Base-by-base conservation (phyloP, 2,329 filamentous ascomycete genomes). In the Epichloe hybrida region DNA sequence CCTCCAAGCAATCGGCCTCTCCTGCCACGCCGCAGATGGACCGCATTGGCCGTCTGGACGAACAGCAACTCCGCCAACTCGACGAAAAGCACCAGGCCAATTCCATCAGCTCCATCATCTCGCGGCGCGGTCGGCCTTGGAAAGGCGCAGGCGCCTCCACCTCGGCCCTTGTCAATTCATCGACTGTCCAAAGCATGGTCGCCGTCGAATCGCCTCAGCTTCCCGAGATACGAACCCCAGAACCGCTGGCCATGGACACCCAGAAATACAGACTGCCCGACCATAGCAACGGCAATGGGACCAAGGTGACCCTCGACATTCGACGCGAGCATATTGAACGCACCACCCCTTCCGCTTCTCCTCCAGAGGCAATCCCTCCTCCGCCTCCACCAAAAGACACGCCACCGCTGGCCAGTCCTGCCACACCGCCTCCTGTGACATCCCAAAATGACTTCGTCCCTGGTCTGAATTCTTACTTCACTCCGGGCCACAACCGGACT, bases 241-340 rank as follows among this genome's bases (percentile, higher is more conserved):
- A 73, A 49, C 72, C 73, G 52, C 60, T 80, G 65, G 76, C 77
- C 56, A 81, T 84, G 75, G 84, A 88, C 67, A 83, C 79, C 51
- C 77, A 84, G 62, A 88, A 88, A 66, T 88, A 87, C 63, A 77
- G 81, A 43, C 69, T 88, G 63, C 83, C 84, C 51, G 84, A 88
- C 65, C 78, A 83, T 62, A 77, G 72, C 49, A 83, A 81, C 67
- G 75, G 80, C 66, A 78, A 87, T 72, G 79, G 80, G 67, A 75
- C 80, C 63, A 83, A 84, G 62, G 75, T 74, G 40, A 78, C 79
- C 54, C 68, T 73, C 35, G 75, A 79, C 38, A 79, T 71, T 42
- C 17, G 75, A 51, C 72, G 72, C 56, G 77, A 80, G 56, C 79
- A 82, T 55, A 64, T 83, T 51, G 74, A 79, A 48, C 72, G 75